These are phyloP conservation scores for Amanita phalloides DNA, from an alignment of 768 basidiomycete species.

Conservation along the genomic window DNA sequence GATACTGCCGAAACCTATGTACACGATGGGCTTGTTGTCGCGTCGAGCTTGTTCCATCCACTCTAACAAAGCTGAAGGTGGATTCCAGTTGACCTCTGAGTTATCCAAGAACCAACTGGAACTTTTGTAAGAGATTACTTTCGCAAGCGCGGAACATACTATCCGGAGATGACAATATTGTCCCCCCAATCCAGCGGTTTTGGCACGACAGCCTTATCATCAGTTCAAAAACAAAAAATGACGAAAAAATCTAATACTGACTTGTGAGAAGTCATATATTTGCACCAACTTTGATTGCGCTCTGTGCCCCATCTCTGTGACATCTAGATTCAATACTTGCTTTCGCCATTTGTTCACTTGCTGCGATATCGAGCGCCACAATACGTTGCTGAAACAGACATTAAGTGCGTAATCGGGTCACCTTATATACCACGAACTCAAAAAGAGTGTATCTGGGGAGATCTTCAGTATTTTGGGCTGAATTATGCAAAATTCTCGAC, in stretches of 20 bases:
- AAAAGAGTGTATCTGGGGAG: constrained; percentile 43
- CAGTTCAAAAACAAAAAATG: neutral
- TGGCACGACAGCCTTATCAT: constrained; percentile 31
- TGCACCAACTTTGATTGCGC: constrained; percentile 52
- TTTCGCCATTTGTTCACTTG: constrained; percentile 62
- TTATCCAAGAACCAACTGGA: constrained; percentile 60
- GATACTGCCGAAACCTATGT: constrained; percentile 65
- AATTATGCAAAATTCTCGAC: constrained; percentile 11
- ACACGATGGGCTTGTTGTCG: constrained; percentile 52
- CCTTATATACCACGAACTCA: constrained; percentile 24
- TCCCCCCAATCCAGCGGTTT: constrained; percentile 56
- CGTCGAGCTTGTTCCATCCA: constrained; percentile 47
- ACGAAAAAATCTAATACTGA: constrained; percentile 10
- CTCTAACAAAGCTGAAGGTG: constrained; percentile 34
- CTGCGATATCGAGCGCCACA: constrained; percentile 55
- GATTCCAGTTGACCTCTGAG: constrained; percentile 46
- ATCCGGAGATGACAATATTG: constrained; percentile 43
- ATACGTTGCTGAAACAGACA: constrained; percentile 31
- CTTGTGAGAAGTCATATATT: constrained; percentile 60
- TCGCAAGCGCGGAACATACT: constrained; percentile 23
- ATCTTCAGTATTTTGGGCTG: neutral
- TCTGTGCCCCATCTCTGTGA: constrained; percentile 50
- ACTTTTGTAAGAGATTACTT: neutral
- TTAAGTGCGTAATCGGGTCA: neutral
- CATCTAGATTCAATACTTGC: constrained; percentile 32